phyloP scores from a whole-genome alignment of 2,329 filamentous ascomycete species.

The Dactylonectria macrodidyma region DNA sequence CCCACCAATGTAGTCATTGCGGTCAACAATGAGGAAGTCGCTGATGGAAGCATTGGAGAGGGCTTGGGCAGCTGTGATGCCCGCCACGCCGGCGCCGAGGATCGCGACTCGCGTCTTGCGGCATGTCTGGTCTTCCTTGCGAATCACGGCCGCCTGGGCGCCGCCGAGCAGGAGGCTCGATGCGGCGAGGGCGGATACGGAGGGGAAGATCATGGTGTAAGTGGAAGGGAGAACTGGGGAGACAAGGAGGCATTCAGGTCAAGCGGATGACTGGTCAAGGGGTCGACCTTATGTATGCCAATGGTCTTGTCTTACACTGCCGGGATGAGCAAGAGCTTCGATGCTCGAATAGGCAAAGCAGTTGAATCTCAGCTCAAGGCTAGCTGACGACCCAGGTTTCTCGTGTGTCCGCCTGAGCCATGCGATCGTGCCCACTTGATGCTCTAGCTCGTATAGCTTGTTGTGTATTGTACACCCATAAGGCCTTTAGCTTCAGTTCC shows the following conservation, averaged over 20 bases:
- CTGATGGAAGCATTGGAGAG: slow-evolving; percentile 71
- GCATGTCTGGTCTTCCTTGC: slow-evolving; percentile 38
- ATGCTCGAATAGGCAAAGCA: background rate
- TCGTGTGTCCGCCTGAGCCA: background rate
- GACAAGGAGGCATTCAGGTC: background rate
- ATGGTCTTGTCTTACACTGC: background rate
- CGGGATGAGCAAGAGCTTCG: too few relatives aligned
- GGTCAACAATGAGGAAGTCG: slow-evolving; percentile 77
- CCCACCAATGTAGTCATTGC: slow-evolving; percentile 74
- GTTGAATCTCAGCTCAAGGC: background rate
- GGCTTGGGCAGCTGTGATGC: slow-evolving; percentile 76
- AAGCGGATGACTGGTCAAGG: background rate
- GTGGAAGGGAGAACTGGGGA: background rate
- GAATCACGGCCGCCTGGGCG: slow-evolving; percentile 31
- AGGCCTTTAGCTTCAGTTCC: too few relatives aligned
- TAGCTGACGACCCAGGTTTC: background rate
- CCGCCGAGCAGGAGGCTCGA: slow-evolving; percentile 25
- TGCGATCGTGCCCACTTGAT: background rate
- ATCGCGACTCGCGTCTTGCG: slow-evolving; percentile 52
- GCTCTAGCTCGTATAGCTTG: background rate
- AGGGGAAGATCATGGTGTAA: slow-evolving; percentile 19
- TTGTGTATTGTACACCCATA: background rate
- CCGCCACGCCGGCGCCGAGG: slow-evolving; percentile 72
- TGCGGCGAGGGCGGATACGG: slow-evolving; percentile 17
- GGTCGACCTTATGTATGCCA: background rate